These are phyloP conservation scores for Setaria viridis DNA, from an alignment of 202 grass and related monocot genomes.

Conservation along the genomic window DNA sequence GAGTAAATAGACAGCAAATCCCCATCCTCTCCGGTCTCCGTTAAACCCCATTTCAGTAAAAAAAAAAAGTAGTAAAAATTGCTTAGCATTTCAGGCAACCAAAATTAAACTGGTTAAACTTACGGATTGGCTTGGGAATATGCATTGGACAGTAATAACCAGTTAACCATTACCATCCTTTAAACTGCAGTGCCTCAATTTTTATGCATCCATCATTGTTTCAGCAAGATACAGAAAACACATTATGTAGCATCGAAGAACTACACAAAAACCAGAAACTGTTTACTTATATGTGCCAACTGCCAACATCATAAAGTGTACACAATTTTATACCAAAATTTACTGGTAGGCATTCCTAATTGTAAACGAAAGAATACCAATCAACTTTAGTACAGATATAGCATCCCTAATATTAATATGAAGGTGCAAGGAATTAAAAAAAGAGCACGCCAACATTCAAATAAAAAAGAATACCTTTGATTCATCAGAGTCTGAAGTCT, in stretches of 20 bases:
- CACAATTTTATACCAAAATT: not conserved
- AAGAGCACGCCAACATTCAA: too few relatives aligned
- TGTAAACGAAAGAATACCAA: constrained; percentile 8
- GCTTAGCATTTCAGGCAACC: too few relatives aligned
- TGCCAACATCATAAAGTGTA: not conserved
- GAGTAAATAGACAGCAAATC: too few relatives aligned
- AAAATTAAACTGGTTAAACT: too few relatives aligned
- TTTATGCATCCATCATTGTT: not conserved
- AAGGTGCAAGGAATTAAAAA: too few relatives aligned
- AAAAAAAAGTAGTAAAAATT: too few relatives aligned
- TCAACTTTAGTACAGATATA: not conserved
- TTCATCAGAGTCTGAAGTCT: constrained; percentile 65
- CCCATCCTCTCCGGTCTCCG: too few relatives aligned
- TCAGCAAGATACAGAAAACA: constrained; percentile 13
- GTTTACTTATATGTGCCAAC: not conserved
- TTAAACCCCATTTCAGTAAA: too few relatives aligned
- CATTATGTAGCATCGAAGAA: not conserved
- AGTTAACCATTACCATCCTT: too few relatives aligned
- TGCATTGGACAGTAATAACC: too few relatives aligned
- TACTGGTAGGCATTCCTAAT: not conserved
- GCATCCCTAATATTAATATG: not conserved
- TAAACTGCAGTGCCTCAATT: not conserved
- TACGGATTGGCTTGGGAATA: too few relatives aligned
- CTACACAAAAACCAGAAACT: not conserved
- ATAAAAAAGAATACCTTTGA: constrained; percentile 55